Evolutionary conservation across 148 eudicot species (phyloP), one percentile per base, ranked within the genome.

Genomic region (Rhododendron ovatum): DNA sequence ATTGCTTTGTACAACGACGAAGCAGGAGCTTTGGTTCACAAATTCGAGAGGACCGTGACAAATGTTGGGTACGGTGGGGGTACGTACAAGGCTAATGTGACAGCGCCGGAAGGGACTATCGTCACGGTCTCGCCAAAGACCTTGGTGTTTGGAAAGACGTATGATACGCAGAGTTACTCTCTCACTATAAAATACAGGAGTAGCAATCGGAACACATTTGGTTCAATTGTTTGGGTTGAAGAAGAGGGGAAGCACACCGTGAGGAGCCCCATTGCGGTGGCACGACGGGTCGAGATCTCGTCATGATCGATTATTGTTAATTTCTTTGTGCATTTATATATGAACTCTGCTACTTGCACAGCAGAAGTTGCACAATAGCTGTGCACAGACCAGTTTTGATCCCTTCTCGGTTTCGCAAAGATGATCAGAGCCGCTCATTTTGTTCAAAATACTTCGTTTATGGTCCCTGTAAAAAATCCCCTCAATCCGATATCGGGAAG

Each of bases 191-290:
- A 41, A 0, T 88, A 83, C 63, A 67, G 1, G 45, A 53, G 78
- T 8, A 18, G 84, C 12, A 35, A 20, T 12, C 10, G 18, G 33
- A 48, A 67, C 61, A 55, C 24, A 11, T 78, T 13, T 41, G 89
- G 89, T 55, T 89, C 91, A 15, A 10, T 89, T 7, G n/a, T 57
- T 69, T 89, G 91, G 91, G 30, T 85, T 18, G 85, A 86, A 20
- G 65, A 84, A n/a, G 59, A 55, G 37, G 83, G 84, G 2, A 78
- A 79, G 59, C 65, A 85, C 84, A 85, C 78, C 0, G 90, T 88
- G 7, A 88, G 90, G 47, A 88, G 87, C 71, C 89, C 90, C 1
- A 83, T 88, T 39, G 86, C 69, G 1, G 85, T 88, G 55, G 59
- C 85, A 12, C 85, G 41, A 6, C 45, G 63, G 41, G 4, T 82